Evolutionary conservation across 345 rosid genomes (phyloP), one percentile per base, ranked within the genome.

Genomic region (Dovyalis caffra): DNA sequence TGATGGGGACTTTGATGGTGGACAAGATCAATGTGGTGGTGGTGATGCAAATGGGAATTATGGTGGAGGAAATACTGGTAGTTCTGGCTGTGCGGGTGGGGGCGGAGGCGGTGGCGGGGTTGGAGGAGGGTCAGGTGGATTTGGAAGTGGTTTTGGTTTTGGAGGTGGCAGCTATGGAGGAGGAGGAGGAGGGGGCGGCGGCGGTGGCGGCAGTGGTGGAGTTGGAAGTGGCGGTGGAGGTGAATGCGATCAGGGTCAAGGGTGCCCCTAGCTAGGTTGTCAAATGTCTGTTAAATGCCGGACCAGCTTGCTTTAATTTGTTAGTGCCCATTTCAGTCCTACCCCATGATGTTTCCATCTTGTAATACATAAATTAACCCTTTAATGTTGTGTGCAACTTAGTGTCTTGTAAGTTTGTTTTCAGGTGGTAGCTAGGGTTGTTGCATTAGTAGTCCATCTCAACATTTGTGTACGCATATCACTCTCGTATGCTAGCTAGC

Each of bases 81-180:
- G 32, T 4, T n/a, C 26, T 3, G 68, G 69, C 0, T 33, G 61
- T 0, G 70, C 43, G 1, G 76, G 72, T 0, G 72, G 80, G 0
- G 72, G 70, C 1, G 77, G 77, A 7, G 66, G 68, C 0, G 76
- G 72, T n/a, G 76, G 72, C 0, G 72, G 80, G 0, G 72, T 66
- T 3, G 77, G 77, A 7, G 66, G 68, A 1, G 76, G 72, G 9
- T 64, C 0, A 1, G 57, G 69, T 21, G 75, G 76, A 56, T 56
- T 40, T 56, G 80, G 76, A 2, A 37, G 45, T 26, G 76, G 67
- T 58, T 72, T 18, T 18, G 76, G 76, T 9, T 71, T 11, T 56
- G 75, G 71, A 40, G 58, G 66, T 77, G 70, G 73, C 38, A 51
- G 35, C 4, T 51, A 38, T 11, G 76, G 81, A n/a, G 76, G 71